Conservation (phyloP, 345 rosid species). For the Theobroma cacao region DNA sequence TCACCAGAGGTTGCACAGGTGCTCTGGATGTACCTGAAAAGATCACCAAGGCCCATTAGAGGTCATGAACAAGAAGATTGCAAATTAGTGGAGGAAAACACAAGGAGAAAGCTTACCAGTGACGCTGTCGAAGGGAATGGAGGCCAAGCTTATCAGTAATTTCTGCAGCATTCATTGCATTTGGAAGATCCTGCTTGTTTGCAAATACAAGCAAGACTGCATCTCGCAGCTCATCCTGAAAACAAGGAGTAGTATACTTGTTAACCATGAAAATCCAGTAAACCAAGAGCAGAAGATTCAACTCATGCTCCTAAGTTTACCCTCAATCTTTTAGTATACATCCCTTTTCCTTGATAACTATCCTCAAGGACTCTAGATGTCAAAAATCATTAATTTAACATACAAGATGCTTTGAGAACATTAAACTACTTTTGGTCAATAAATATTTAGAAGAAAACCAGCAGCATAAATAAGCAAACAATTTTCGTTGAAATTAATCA, state of each 20-base stretch:
- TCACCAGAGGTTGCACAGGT: constrained; percentile 91
- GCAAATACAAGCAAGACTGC: constrained; percentile 90
- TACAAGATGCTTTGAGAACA: background rate
- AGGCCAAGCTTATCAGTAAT: constrained; percentile 79
- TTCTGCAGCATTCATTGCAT: constrained; percentile 94
- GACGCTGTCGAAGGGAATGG: constrained; percentile 65
- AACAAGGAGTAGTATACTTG: constrained; percentile 1
- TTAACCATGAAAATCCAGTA: background rate
- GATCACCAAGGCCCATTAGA: background rate
- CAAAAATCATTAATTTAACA: background rate
- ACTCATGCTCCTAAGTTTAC: background rate
- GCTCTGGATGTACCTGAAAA: constrained; percentile 87
- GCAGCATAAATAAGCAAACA: background rate
- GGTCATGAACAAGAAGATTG: background rate
- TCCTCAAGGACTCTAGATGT: background rate
- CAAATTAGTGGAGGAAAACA: background rate
- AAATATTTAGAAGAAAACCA: constrained; percentile 5
- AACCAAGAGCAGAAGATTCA: background rate
- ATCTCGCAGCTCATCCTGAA: constrained; percentile 86
- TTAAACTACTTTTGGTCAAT: background rate
- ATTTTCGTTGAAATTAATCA: background rate
- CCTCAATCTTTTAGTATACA: background rate
- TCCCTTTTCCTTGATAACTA: background rate
- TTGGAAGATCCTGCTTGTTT: constrained; percentile 93
- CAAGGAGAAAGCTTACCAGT: constrained; percentile 39